A percentile compares a stretch with the other conserved stretches of the same genome.
Evolutionary conservation across 208 protist species (phyloP).

Genomic region (Leishmania turanica): DNA sequence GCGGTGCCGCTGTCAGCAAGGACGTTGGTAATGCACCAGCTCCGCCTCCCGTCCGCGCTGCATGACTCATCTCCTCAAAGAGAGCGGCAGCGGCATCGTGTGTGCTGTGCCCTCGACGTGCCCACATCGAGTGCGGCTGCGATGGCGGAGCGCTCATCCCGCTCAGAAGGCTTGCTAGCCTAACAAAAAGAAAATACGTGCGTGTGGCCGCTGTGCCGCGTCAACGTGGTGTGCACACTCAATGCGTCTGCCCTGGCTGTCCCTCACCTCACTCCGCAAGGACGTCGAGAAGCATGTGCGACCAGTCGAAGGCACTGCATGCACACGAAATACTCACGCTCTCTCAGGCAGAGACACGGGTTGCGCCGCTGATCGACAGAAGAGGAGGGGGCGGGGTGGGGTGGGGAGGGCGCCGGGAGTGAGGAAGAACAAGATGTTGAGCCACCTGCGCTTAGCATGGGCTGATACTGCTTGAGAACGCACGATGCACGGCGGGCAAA

Average conservation of each 20-base stretch:
- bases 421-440: not conserved
- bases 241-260: not conserved
- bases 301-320: not conserved
- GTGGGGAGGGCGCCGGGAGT: no score
- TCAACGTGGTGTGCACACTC: not conserved
- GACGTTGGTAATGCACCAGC: not conserved
- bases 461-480: not conserved
- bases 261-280: not conserved
- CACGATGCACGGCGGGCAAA: not conserved
- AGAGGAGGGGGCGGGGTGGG: no score
- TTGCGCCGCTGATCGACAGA: not conserved
- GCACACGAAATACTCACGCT: not conserved
- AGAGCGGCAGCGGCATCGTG: slow-evolving; percentile 7
- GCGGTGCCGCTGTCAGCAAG: not conserved
- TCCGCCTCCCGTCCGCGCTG: not conserved
- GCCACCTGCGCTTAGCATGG: not conserved
- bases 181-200: not conserved
- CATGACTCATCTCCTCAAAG: slow-evolving; percentile 15
- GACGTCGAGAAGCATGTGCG: not conserved
- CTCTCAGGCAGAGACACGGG: not conserved
- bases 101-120: not conserved
- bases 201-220: not conserved
- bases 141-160: not conserved
- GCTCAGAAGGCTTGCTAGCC: not conserved
- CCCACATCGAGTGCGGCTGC: not conserved